A percentile compares a stretch with the other conserved stretches of the same genome.
Evolutionary conservation across 257 asterid genomes (phyloP).

Genomic region (Petunia axillaris): DNA sequence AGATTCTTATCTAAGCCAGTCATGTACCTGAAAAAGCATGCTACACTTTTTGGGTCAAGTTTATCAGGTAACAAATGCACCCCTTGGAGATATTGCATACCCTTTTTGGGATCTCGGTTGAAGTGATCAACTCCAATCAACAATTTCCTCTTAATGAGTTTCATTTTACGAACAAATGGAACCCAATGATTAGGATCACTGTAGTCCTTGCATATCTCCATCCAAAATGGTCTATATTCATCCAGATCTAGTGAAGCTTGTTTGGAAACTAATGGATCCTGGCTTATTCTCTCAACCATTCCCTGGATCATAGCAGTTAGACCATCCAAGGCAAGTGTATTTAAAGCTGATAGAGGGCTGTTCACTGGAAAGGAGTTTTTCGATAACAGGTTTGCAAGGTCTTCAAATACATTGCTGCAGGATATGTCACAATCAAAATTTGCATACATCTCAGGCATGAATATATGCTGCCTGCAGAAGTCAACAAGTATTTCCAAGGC

Average conservation of each 20-base stretch:
- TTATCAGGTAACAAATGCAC: constrained; percentile 68
- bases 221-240: constrained; percentile 76
- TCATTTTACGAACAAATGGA: constrained; percentile 71
- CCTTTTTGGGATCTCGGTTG: constrained; percentile 78
- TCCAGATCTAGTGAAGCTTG: constrained; percentile 44
- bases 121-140: constrained; percentile 85
- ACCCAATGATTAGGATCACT: constrained; percentile 72
- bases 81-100: constrained; percentile 80
- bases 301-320: constrained; percentile 79
- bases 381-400: constrained; percentile 72
- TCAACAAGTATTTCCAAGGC: constrained; percentile 94
- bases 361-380: constrained; percentile 91
- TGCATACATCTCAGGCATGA: constrained; percentile 77
- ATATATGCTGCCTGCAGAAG: constrained; percentile 86
- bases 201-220: constrained; percentile 62
- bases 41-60: constrained; percentile 71
- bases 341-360: constrained; percentile 76
- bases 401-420: constrained; percentile 79
- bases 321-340: constrained; percentile 88
- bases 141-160: constrained; percentile 71
- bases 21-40: constrained; percentile 74
- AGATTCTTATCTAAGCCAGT: constrained; percentile 77
- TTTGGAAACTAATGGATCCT: constrained; percentile 49
- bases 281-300: constrained; percentile 74
- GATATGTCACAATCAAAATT: constrained; percentile 89